phyloP scores from a whole-genome alignment of 306 rosid species.

The Prunus mongolica region DNA sequence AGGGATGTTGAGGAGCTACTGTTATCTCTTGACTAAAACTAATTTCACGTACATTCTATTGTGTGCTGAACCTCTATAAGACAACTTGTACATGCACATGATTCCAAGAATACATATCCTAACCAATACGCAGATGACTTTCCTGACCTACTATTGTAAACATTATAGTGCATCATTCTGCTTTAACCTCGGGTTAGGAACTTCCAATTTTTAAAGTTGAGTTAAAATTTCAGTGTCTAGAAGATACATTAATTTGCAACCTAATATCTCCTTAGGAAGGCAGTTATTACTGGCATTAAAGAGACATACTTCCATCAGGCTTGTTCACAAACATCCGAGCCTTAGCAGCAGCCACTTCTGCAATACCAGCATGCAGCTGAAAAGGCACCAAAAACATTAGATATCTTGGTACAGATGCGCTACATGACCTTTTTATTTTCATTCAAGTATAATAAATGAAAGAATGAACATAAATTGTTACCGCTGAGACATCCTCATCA shows the following conservation, averaged over 20 bases:
- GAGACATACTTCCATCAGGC: conserved; percentile 93
- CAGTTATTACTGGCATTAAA: conserved; percentile 7
- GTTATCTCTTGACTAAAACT: conserved; percentile 1
- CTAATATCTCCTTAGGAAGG: conserved; percentile 4
- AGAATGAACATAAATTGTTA: conserved; percentile 21
- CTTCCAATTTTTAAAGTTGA: not conserved
- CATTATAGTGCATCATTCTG: not conserved
- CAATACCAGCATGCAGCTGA: conserved; percentile 92
- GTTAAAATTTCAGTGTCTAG: not conserved
- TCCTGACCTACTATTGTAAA: not conserved
- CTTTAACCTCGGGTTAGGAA: not conserved
- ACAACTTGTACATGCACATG: not conserved
- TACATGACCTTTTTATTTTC: not conserved
- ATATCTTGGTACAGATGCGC: conserved; percentile 5
- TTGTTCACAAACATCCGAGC: conserved; percentile 98
- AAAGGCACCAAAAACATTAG: conserved; percentile 22
- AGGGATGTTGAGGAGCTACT: not conserved
- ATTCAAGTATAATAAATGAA: not conserved
- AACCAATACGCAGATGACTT: not conserved
- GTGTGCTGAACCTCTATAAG: not conserved
- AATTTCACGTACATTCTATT: not conserved
- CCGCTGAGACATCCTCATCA: conserved; percentile 74
- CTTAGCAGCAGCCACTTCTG: conserved; percentile 99
- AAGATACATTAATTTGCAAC: not conserved
- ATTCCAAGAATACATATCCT: not conserved